Base-by-base conservation (phyloP, 306 rosid genomes). In the Nissolia schottii region DNA sequence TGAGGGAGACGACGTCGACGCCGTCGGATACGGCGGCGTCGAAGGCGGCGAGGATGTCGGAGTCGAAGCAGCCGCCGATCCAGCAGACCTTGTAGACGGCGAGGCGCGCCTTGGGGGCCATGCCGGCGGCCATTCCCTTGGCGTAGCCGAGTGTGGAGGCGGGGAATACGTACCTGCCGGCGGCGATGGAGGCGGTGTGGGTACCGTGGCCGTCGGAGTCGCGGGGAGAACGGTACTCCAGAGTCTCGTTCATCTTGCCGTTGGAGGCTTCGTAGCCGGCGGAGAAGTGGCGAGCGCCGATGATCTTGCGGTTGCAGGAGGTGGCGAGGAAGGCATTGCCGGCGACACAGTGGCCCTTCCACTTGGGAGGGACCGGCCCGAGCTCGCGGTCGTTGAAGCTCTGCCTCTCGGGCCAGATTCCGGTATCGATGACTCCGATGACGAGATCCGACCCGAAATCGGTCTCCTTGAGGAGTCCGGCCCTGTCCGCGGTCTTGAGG, bases 191-290 rank as follows among this genome's bases (percentile, higher is more conserved):
- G 3, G 96, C 90, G 0, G 97, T 89, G 80, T 92, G 97, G 3
- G 96, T 86, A 1, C 96, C 93, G n/a, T 92, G 97, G 5, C 97
- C 96, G 49, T 92, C 96, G 7, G 96, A 79, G 73, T 92, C 97
- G 18, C 90, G 64, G 0, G 97, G 93, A 13, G 97, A 92, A 24
- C 92, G 93, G 14, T 27, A 79, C 77, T 92, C 97, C 2, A 79
- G 61, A 6, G 93, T 81, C 55, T 86, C 90, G 77, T 89, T 92
- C 93, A 92, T 89, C 62, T 86, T 92, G 7, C 90, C 97, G 71
- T 86, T 89, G 5, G 93, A 82, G 24, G 97, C 82, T 60, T 92
- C 97, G 34, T 83, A 92, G 28, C 97, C 97, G 10, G 43, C 55
- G 66, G 68, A 77, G 87, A 92, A 92, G 31, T 71, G 89, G 28